Percentiles rank a stretch among this genome's conserved stretches.
Conservation (phyloP, 768 basidiomycete genomes). For the Tricholoma sp. region DNA sequence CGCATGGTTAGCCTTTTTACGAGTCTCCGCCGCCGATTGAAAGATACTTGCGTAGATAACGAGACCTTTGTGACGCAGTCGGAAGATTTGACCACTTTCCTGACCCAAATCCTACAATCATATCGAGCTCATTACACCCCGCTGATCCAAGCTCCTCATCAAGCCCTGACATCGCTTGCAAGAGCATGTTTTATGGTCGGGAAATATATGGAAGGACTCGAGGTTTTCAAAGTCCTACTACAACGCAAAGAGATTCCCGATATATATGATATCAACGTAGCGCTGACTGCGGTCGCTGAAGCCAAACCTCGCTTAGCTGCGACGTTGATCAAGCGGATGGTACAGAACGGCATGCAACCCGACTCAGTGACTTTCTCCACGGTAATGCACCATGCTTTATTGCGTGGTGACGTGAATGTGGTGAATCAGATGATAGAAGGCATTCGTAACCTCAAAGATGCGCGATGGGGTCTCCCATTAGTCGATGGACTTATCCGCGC, state of each 20-base stretch:
- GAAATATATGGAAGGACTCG: constrained; percentile 39
- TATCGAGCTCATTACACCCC: constrained; percentile 43
- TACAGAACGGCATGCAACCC: constrained; percentile 39
- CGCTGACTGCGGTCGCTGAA: constrained; percentile 48
- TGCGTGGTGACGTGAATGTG: constrained; percentile 38
- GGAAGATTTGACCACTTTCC: constrained; percentile 33
- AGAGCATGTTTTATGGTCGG: constrained; percentile 59
- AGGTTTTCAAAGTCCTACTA: constrained; percentile 40
- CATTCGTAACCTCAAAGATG: constrained; percentile 30
- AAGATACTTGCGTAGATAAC: constrained; percentile 12
- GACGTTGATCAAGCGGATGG: constrained; percentile 47
- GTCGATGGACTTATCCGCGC: constrained; percentile 43
- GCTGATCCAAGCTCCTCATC: constrained; percentile 41
- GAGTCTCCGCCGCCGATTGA: constrained; percentile 19
- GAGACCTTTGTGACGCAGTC: constrained; percentile 9
- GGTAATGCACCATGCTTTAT: constrained; percentile 53
- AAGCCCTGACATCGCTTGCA: constrained; percentile 53
- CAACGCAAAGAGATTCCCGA: constrained; percentile 52
- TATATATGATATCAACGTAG: constrained; percentile 60
- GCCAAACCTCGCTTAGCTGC: constrained; percentile 42
- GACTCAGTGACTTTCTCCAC: constrained; percentile 56
- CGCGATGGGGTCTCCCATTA: constrained; percentile 41
- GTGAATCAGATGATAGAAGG: constrained; percentile 36
- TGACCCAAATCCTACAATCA: constrained; percentile 36
- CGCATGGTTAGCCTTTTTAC: constrained; percentile 48